phyloP scores from a whole-genome alignment of 140 eudicot genomes.

The Senecio squalidus region DNA sequence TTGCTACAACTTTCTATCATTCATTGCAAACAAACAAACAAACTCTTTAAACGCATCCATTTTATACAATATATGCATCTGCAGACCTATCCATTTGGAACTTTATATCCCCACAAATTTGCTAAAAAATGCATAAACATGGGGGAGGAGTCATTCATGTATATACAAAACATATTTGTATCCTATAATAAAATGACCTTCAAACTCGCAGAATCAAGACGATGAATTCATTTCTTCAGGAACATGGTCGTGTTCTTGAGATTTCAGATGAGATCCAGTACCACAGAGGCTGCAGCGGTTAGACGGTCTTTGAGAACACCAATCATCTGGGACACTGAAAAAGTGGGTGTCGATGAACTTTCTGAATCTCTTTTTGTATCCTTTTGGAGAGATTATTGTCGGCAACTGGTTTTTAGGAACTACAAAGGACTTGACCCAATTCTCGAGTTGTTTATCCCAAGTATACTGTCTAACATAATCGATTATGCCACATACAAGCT shows the following conservation, averaged over 20 bases:
- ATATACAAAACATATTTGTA: slow-evolving; percentile 24
- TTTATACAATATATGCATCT: slow-evolving; percentile 26
- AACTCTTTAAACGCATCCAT: slow-evolving; percentile 14
- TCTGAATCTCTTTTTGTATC: slow-evolving; percentile 73
- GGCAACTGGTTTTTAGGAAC: slow-evolving; percentile 74
- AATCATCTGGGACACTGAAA: slow-evolving; percentile 63
- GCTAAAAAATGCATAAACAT: slow-evolving; percentile 42
- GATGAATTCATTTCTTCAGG: slow-evolving; percentile 6
- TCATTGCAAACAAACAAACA: slow-evolving; percentile 28
- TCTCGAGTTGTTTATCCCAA: slow-evolving; percentile 84
- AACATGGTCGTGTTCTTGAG: slow-evolving; percentile 2
- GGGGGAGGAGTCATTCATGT: slow-evolving; percentile 22
- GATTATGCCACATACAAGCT: slow-evolving; percentile 86
- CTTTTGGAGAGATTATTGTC: slow-evolving; percentile 75
- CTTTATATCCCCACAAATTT: slow-evolving; percentile 32
- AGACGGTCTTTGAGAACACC: slow-evolving; percentile 64
- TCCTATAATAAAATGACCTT: slow-evolving; percentile 10
- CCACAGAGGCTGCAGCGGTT: slow-evolving; percentile 60
- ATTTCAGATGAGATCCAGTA: slow-evolving; percentile 1
- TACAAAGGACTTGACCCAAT: slow-evolving; percentile 75
- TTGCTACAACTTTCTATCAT: slow-evolving; percentile 20
- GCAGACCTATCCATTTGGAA: slow-evolving; percentile 13
- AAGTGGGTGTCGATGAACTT: slow-evolving; percentile 72
- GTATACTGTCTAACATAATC: slow-evolving; percentile 85
- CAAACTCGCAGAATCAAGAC: neutral